These are phyloP conservation scores for Salinomyces thailandicus DNA, from an alignment of 2,329 filamentous ascomycete species.

Conservation along the genomic window DNA sequence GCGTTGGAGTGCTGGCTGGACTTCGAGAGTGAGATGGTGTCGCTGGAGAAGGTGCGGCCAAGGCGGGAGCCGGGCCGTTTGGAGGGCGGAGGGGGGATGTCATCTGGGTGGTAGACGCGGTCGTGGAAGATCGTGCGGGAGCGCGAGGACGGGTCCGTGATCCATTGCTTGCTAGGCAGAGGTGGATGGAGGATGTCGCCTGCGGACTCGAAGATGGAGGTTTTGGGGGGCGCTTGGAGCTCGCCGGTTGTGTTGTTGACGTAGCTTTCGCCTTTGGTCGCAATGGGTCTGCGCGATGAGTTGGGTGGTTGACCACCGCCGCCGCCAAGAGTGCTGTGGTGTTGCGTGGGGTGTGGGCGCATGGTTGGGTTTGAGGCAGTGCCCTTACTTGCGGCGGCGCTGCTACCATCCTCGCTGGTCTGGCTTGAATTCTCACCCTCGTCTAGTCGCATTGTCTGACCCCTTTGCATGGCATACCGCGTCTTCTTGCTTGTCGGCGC, in stretches of 20 bases:
- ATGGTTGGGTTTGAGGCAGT: slow-evolving; percentile 24
- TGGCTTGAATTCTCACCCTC: slow-evolving; percentile 22
- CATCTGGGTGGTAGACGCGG: slow-evolving; percentile 82
- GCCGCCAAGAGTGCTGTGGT: no score
- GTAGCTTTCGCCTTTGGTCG: slow-evolving; percentile 41
- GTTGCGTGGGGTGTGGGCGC: slow-evolving; percentile 16
- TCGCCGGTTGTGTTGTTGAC: slow-evolving; percentile 31
- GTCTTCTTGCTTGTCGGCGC: slow-evolving; percentile 24
- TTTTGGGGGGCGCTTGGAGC: slow-evolving; percentile 62
- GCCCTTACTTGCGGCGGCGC: slow-evolving; percentile 7
- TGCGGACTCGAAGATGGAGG: slow-evolving; percentile 89
- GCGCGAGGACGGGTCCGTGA: slow-evolving; percentile 71
- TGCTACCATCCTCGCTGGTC: slow-evolving; percentile 11
- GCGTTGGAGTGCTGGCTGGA: no score
- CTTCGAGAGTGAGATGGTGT: slow-evolving; percentile 5
- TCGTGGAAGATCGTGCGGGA: slow-evolving; percentile 94
- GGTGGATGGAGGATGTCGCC: slow-evolving; percentile 87
- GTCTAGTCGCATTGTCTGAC: slow-evolving; percentile 56
- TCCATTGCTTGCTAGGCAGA: slow-evolving; percentile 67
- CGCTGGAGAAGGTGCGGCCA: slow-evolving; percentile 30
- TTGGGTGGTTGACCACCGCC: slow-evolving; percentile 11
- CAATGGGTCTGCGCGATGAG: slow-evolving; percentile 30
- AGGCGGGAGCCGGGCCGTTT: slow-evolving; percentile 27
- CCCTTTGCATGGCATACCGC: slow-evolving; percentile 39
- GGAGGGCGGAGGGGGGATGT: slow-evolving; percentile 72